Evolutionary conservation across 169 alveolate species (phyloP).

Genomic region (Theileria luwenshuni): DNA sequence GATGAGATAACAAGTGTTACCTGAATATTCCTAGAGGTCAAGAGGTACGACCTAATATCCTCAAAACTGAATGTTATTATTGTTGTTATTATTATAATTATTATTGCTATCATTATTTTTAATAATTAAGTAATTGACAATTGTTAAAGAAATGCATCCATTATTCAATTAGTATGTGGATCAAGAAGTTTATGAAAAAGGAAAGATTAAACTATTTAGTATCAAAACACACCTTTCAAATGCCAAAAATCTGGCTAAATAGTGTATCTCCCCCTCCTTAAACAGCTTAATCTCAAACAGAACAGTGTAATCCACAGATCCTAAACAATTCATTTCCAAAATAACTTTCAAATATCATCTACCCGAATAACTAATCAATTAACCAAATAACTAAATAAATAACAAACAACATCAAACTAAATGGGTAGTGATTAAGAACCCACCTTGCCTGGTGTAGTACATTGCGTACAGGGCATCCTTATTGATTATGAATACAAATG

Average conservation of each 20-base stretch:
- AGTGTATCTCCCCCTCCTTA: constrained; percentile 13
- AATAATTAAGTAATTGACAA: no score
- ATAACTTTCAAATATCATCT: background rate
- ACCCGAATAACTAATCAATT: no score
- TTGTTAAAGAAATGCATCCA: no score
- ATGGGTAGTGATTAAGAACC: no score
- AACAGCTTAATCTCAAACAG: constrained; percentile 35
- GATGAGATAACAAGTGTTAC: constrained; percentile 7
- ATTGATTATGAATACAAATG: constrained; percentile 34
- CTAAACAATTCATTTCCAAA: constrained; percentile 6
- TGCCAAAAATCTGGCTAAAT: constrained; percentile 25
- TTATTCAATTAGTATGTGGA: no score
- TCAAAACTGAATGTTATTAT: constrained; percentile 28
- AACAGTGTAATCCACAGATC: constrained; percentile 34
- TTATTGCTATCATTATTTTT: no score
- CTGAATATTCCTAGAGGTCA: constrained; percentile 26
- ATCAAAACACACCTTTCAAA: constrained; percentile 52
- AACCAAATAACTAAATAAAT: no score
- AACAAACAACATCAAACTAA: no score
- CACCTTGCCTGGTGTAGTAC: constrained; percentile 55
- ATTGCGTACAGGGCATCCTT: constrained; percentile 32
- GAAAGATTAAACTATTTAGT: no score
- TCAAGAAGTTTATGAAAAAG: no score
- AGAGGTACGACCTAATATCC: constrained; percentile 42
- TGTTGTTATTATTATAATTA: no score